These are phyloP conservation scores for Ottelia alismoides DNA, from an alignment of 106 monocot species.

Conservation along the genomic window DNA sequence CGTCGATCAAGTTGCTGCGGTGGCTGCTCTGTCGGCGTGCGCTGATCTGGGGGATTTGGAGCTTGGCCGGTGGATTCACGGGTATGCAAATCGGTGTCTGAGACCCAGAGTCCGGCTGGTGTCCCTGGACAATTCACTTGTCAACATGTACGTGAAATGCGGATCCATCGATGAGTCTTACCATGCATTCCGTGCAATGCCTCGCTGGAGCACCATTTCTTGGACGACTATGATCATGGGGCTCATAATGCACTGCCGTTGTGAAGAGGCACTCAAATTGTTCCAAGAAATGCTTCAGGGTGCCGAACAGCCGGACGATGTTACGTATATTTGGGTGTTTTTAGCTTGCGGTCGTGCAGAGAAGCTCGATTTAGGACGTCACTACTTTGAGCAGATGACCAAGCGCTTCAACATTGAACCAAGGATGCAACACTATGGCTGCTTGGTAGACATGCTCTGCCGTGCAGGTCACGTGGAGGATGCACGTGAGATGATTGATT, in stretches of 20 bases:
- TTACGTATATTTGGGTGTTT: too few species aligned
- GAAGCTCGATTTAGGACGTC: conserved; percentile 5
- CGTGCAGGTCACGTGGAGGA: conserved; percentile 5
- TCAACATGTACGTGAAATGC: too few species aligned
- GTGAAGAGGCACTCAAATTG: conserved; percentile 10
- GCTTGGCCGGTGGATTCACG: too few species aligned
- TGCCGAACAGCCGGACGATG: too few species aligned
- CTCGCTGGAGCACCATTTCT: too few species aligned
- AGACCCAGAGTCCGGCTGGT: neutral
- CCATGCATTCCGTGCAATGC: conserved; percentile 6
- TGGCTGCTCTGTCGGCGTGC: conserved; percentile 11
- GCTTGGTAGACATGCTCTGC: conserved; percentile 27
- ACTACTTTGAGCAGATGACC: conserved; percentile 12
- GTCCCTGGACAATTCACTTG: conserved; percentile 17
- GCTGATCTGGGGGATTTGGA: conserved; percentile 13
- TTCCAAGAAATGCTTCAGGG: conserved; percentile 5
- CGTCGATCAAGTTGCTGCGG: conserved; percentile 12
- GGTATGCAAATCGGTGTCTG: too few species aligned
- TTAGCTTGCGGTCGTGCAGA: too few species aligned
- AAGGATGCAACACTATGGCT: too few species aligned
- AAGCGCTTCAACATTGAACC: conserved; percentile 4
- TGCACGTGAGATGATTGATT: conserved; percentile 9
- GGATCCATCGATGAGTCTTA: conserved; percentile 12
- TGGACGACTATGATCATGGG: too few species aligned
- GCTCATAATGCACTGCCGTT: conserved; percentile 6